These are phyloP conservation scores for Collybiopsis confluens DNA, from an alignment of 768 basidiomycete species.

Conservation along the genomic window DNA sequence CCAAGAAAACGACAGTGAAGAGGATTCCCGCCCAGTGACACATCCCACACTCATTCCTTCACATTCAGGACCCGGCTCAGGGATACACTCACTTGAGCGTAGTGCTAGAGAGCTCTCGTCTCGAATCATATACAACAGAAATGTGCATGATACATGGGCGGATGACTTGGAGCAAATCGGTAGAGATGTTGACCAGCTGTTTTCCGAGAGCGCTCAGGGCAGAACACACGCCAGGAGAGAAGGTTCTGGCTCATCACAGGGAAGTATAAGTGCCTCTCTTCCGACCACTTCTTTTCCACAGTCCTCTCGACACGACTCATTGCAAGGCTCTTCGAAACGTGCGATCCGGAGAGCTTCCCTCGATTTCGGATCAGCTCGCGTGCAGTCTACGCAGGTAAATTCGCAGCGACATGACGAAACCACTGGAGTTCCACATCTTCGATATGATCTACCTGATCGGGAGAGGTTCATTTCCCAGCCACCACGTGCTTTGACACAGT, in stretches of 20 bases:
- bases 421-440: slow-evolving; percentile 35
- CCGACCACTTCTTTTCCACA: slow-evolving; percentile 31
- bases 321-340: background rate
- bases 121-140: slow-evolving; percentile 42
- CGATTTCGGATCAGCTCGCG: background rate
- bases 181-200: slow-evolving; percentile 56
- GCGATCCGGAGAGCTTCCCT: background rate
- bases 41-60: slow-evolving; percentile 17
- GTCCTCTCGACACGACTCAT: background rate
- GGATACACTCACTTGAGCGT: slow-evolving; percentile 42
- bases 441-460: slow-evolving; percentile 48
- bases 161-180: slow-evolving; percentile 66
- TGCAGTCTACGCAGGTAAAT: slow-evolving; percentile 7
- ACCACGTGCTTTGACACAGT: slow-evolving; percentile 74
- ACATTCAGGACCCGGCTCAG: slow-evolving; percentile 43
- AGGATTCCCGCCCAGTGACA: background rate
- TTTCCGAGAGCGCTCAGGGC: slow-evolving; percentile 29
- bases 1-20: slow-evolving; percentile 3
- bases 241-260: slow-evolving; percentile 9
- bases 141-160: slow-evolving; percentile 54
- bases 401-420: slow-evolving; percentile 11
- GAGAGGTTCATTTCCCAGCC: slow-evolving; percentile 59
- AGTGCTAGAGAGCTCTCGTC: slow-evolving; percentile 49
- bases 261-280: slow-evolving; percentile 40
- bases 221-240: slow-evolving; percentile 8